Evolutionary conservation across 2,329 filamentous ascomycete species (phyloP).

Genomic region (Diatrype stigma): DNA sequence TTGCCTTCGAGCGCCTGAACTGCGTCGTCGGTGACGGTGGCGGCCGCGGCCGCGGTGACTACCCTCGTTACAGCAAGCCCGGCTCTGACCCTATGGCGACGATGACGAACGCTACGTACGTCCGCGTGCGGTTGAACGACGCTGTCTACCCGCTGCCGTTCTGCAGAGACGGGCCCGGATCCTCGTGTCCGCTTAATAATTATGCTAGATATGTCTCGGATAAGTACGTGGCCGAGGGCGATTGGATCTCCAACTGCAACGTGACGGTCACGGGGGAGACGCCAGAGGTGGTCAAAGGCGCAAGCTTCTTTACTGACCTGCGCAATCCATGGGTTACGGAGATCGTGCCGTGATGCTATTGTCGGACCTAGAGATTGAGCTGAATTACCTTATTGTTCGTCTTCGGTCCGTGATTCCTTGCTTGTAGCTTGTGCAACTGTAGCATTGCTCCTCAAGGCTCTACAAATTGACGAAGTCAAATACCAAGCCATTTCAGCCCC

Average conservation of each 20-base stretch:
- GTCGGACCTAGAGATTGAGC: too few relatives aligned
- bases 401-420: too few relatives aligned
- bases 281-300: conserved; percentile 39
- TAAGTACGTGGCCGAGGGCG: conserved; percentile 44
- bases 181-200: conserved; percentile 43
- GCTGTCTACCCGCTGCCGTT: conserved; percentile 55
- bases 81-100: background rate
- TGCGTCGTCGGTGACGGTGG: conserved; percentile 32
- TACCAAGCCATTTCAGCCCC: too few relatives aligned
- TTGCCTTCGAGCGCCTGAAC: conserved; percentile 59
- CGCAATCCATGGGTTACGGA: conserved; percentile 33
- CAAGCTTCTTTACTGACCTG: conserved; percentile 47
- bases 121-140: conserved; percentile 59
- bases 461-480: too few relatives aligned
- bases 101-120: conserved; percentile 35
- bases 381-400: too few relatives aligned
- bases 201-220: conserved; percentile 40
- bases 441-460: too few relatives aligned
- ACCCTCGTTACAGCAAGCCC: conserved; percentile 3
- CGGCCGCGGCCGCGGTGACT: background rate
- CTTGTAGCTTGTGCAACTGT: too few relatives aligned
- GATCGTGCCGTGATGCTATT: too few relatives aligned
- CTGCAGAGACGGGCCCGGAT: conserved; percentile 53
- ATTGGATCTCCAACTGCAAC: conserved; percentile 46
- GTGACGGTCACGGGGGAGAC: conserved; percentile 34